Evolutionary conservation across 2,329 filamentous ascomycete species (phyloP).

Genomic region (Xylaria arbuscula): DNA sequence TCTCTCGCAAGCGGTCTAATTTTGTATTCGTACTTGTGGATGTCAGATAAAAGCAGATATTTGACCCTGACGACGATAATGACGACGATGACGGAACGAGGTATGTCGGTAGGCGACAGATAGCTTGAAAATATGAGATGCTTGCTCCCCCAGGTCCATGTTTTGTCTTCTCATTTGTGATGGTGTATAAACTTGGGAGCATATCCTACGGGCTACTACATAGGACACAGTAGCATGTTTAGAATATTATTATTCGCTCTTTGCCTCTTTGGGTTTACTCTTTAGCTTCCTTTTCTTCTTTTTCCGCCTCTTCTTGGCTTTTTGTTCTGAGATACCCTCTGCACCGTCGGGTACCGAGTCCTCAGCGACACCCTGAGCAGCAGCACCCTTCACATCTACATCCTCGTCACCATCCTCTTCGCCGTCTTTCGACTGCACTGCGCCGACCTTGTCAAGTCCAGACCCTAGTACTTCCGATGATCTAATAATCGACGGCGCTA

Average conservation of each 20-base stretch:
- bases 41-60: constrained; percentile 13
- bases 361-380: not conserved
- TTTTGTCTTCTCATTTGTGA: not conserved
- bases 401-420: not conserved
- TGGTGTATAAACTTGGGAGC: not conserved
- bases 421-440: not conserved
- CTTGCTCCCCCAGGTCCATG: constrained; percentile 3
- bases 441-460: not conserved
- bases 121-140: constrained; percentile 13
- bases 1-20: constrained; percentile 18
- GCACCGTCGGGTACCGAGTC: not conserved
- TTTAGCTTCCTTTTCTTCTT: constrained; percentile 46
- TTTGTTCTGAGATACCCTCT: constrained; percentile 21
- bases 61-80: constrained; percentile 2
- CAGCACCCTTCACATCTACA: not conserved
- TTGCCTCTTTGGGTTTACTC: constrained; percentile 18
- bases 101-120: not conserved
- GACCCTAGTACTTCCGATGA: not conserved
- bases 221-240: not conserved
- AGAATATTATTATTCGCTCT: constrained; percentile 7
- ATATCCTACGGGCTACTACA: not conserved
- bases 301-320: constrained; percentile 47
- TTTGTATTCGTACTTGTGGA: constrained; percentile 24
- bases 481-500: not conserved
- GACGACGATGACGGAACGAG: not conserved